Percentiles rank a stretch among this genome's conserved stretches.
Conservation (phyloP, 768 basidiomycete species). For the Rhodosporidiobolus odoratus region DNA sequence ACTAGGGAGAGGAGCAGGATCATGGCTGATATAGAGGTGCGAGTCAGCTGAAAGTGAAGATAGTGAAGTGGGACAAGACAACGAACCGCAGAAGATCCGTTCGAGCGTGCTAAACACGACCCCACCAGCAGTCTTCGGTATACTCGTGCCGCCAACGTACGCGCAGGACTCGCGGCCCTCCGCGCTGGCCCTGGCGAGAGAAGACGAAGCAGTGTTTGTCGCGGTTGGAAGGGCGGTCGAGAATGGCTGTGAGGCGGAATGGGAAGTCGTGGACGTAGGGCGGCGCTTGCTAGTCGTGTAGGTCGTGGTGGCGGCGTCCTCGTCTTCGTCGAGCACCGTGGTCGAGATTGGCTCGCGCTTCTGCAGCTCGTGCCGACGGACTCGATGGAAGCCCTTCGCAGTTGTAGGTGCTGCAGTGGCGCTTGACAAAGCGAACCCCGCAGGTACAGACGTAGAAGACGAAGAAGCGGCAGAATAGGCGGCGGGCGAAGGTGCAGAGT, state of each 20-base stretch:
- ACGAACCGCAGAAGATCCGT: conserved; percentile 25
- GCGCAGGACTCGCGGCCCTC: neutral
- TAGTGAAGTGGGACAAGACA: neutral
- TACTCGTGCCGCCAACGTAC: conserved; percentile 22
- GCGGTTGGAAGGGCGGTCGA: neutral
- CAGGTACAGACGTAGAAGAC: too few relatives aligned
- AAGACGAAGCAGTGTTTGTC: neutral
- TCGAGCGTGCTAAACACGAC: conserved; percentile 30
- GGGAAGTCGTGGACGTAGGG: neutral
- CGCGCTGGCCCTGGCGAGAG: fast-evolving
- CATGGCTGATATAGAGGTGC: neutral
- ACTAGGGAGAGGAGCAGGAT: conserved; percentile 28
- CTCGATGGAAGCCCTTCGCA: too few relatives aligned
- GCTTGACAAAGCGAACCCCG: too few relatives aligned
- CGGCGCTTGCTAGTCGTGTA: neutral
- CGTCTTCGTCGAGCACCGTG: neutral
- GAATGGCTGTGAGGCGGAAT: neutral
- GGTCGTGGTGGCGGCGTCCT: neutral
- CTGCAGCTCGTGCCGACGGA: too few relatives aligned
- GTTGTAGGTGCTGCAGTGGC: too few relatives aligned
- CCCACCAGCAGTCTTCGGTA: conserved; percentile 27
- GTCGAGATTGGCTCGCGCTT: too few relatives aligned
- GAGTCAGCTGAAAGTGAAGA: neutral
- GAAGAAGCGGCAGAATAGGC: too few relatives aligned
- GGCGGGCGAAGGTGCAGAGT: neutral